Percentiles rank a stretch among this genome's conserved stretches.
Conservation (phyloP, 148 eudicot species). For the Camellia granthamiana region DNA sequence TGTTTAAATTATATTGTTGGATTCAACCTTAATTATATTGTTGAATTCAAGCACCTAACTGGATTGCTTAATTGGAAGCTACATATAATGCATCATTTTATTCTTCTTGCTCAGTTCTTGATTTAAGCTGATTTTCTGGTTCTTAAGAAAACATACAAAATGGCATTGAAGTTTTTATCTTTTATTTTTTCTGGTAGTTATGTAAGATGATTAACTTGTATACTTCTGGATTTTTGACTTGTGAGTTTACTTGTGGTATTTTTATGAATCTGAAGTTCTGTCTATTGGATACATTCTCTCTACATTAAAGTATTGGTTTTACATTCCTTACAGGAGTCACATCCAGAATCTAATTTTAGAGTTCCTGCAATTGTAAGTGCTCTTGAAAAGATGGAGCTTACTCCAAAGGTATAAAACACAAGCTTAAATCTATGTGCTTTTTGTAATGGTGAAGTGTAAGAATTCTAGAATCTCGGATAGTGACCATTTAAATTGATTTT, state of each 20-base stretch:
- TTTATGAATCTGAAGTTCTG: conserved; percentile 3
- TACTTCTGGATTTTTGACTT: neutral
- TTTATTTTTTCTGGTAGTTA: neutral
- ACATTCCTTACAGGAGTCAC: conserved; percentile 50
- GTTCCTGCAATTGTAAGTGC: conserved; percentile 83
- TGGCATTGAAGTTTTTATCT: no score
- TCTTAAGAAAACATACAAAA: no score
- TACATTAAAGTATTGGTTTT: neutral
- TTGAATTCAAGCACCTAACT: neutral
- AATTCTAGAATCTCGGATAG: no score
- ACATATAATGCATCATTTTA: neutral
- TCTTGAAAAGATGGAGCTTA: conserved; percentile 72
- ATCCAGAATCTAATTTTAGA: conserved; percentile 89
- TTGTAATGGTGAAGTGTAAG: neutral
- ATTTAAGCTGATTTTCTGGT: neutral
- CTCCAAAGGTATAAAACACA: conserved; percentile 58
- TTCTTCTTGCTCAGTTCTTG: neutral
- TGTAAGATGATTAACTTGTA: neutral
- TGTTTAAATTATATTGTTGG: no score
- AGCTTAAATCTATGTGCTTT: neutral
- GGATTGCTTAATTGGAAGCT: neutral
- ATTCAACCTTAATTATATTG: neutral
- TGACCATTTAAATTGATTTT: neutral
- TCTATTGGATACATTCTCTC: neutral
- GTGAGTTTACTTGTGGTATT: neutral